Conservation (phyloP, 371 early-diverging fungal species). For the Apophysomyces elegans region DNA sequence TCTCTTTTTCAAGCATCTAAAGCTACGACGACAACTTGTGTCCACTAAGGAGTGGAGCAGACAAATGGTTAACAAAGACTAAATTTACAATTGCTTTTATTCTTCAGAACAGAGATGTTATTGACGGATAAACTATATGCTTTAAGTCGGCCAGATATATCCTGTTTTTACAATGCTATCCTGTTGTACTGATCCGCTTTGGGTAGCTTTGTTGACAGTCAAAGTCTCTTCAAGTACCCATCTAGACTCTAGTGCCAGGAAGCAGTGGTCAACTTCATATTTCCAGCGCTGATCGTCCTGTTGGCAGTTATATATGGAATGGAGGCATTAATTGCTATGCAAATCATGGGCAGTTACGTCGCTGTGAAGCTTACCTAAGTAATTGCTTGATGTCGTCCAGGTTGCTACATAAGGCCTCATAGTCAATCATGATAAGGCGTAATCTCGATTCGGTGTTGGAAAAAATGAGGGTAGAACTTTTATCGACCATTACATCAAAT, state of each 20-base stretch:
- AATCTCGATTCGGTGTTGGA: background rate
- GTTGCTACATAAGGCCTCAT: background rate
- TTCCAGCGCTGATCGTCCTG: background rate
- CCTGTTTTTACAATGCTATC: background rate
- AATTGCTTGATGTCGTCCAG: background rate
- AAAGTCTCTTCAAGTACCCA: background rate
- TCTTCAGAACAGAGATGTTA: background rate
- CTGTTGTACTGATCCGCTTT: background rate
- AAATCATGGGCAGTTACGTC: background rate
- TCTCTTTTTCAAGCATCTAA: background rate
- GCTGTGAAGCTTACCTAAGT: background rate
- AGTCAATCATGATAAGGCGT: background rate
- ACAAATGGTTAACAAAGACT: background rate
- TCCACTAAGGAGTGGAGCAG: background rate
- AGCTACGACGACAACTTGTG: background rate
- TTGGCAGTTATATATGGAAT: background rate
- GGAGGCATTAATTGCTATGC: constrained; percentile 4
- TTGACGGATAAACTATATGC: background rate
- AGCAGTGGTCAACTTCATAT: constrained; percentile 2
- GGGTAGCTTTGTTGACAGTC: constrained; percentile 6
- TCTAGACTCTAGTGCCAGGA: background rate
- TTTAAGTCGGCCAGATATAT: background rate
- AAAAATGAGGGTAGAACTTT: background rate
- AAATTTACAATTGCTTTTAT: background rate
- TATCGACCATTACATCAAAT: background rate